Percentiles rank a stretch among this genome's conserved stretches.
Evolutionary conservation across 805 yeast species (phyloP).

Genomic region (Brettanomyces bruxellensis): DNA sequence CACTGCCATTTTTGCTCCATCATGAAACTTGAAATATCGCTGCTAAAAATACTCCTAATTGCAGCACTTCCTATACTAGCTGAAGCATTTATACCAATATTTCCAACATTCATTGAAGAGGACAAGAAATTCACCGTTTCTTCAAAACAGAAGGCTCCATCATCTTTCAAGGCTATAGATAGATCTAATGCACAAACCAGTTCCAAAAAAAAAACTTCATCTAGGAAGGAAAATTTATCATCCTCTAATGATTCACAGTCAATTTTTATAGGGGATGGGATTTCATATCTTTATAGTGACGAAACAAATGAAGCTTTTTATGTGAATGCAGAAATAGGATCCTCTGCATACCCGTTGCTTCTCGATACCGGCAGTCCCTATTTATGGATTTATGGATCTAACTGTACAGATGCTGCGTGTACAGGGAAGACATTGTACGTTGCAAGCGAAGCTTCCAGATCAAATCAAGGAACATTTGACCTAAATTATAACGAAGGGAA

Average conservation of each 20-base stretch:
- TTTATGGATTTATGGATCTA: constrained; percentile 50
- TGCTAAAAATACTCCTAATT: too few relatives aligned
- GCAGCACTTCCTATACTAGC: too few relatives aligned
- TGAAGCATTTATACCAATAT: constrained; percentile 1
- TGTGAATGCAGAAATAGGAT: constrained; percentile 30
- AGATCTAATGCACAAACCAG: neutral
- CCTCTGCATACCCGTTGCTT: constrained; percentile 37
- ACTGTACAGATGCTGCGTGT: constrained; percentile 41
- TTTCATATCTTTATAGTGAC: constrained; percentile 18
- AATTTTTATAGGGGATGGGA: constrained; percentile 15
- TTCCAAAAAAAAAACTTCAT: neutral
- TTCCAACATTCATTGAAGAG: constrained; percentile 2
- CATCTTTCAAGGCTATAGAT: neutral
- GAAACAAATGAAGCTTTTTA: constrained; percentile 27
- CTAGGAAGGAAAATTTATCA: neutral
- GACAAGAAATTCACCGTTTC: constrained; percentile 1
- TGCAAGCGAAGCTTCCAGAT: constrained; percentile 9
- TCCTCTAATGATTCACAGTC: constrained; percentile 4
- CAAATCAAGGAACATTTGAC: constrained; percentile 25
- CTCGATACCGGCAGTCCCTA: constrained; percentile 62
- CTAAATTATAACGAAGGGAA: constrained; percentile 45
- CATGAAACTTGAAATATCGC: too few relatives aligned
- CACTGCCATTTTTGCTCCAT: too few relatives aligned
- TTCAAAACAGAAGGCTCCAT: constrained; percentile 1
- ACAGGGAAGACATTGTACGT: constrained; percentile 23